These are phyloP conservation scores for Fimicolochytrium jonesii DNA, from an alignment of 192 early-diverging fungal species.

Conservation along the genomic window DNA sequence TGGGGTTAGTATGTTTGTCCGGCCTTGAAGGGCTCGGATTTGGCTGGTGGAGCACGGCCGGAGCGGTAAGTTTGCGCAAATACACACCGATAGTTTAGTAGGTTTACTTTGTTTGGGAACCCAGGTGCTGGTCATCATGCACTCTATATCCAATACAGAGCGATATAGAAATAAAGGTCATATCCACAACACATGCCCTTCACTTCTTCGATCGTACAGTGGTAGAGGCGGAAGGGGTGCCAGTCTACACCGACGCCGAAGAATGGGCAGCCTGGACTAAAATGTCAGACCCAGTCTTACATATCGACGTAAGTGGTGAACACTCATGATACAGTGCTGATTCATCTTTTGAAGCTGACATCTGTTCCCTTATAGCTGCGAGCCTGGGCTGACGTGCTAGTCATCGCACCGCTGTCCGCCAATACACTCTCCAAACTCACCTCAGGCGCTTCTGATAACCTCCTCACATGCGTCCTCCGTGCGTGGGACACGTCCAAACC, in stretches of 20 bases:
- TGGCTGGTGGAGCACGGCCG: too few relatives aligned
- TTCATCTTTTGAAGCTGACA: not conserved
- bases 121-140: not conserved
- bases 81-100: too few relatives aligned
- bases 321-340: not conserved
- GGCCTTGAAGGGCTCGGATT: too few relatives aligned
- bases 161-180: constrained; percentile 68
- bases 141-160: too few relatives aligned
- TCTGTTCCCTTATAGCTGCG: constrained; percentile 53
- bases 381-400: constrained; percentile 89
- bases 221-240: constrained; percentile 22
- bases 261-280: constrained; percentile 89
- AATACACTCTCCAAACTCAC: constrained; percentile 92
- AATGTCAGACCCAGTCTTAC: constrained; percentile 85
- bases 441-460: constrained; percentile 87
- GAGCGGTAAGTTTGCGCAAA: too few relatives aligned
- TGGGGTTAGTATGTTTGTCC: too few relatives aligned
- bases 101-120: not conserved
- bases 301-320: constrained; percentile 69
- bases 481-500: constrained; percentile 81
- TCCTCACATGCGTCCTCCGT: constrained; percentile 83
- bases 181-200: constrained; percentile 75
- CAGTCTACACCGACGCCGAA: constrained; percentile 73
- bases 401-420: constrained; percentile 89
- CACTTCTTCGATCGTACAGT: constrained; percentile 77